Evolutionary conservation across 139 green algal genomes (phyloP), one percentile per base, ranked within the genome.

Genomic region (Desmodesmus armatus): DNA sequence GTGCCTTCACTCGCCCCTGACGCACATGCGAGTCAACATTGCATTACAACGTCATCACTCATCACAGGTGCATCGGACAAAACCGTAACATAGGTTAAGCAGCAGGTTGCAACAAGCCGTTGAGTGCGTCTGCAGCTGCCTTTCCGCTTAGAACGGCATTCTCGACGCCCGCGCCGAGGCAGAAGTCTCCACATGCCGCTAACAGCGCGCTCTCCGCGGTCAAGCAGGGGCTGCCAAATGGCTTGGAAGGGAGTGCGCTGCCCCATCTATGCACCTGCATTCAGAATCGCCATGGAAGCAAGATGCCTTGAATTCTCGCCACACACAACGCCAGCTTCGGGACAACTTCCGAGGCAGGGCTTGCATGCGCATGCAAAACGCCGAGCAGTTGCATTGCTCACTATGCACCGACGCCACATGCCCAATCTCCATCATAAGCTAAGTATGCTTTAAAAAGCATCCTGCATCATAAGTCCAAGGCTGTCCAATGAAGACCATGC

Each of bases 231-330:
- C 11, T 49, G 15, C 75, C 80, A 27, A 89, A 53, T 7, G 85
- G 75, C 27, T n/a, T 39, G 13, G 69, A 39, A 17, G 73, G 58
- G 53, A 87, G 87, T 25, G 72, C 81, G 2, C 47, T 58, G 35
- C 85, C 81, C 88, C 84, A 91, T 44, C 88, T 71, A 29, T 89
- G 88, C 29, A 76, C 73, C 58, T 76, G 55, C n/a, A n/a, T n/a
- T n/a, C n/a, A n/a, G n/a, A n/a, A n/a, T n/a, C n/a, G n/a, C n/a
- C n/a, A n/a, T n/a, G n/a, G n/a, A n/a, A n/a, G n/a, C n/a, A n/a
- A n/a, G n/a, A n/a, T n/a, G n/a, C n/a, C n/a, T n/a, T n/a, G n/a
- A n/a, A n/a, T n/a, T n/a, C n/a, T n/a, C n/a, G n/a, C n/a, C n/a
- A n/a, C n/a, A n/a, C n/a, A n/a, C n/a, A n/a, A n/a, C n/a, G n/a